Evolutionary conservation across 176 grass and related monocot genomes (phyloP), one percentile per base, ranked within the genome.

Genomic region (Tillandsia leiboldiana): DNA sequence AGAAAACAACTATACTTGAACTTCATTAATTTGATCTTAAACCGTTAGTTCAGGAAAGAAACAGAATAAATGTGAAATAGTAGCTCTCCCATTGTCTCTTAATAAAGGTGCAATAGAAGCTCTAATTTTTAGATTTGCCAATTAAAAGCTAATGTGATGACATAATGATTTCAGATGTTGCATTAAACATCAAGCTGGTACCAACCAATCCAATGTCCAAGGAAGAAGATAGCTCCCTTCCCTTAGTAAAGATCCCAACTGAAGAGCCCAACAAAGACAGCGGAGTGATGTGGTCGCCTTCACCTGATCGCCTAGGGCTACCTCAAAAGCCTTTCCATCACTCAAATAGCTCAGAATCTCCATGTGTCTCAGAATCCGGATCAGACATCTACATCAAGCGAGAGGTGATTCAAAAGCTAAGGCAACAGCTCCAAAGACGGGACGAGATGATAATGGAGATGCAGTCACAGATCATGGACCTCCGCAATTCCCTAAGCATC

Each of bases 391-490:
- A 86, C 54, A 68, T 65, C 67, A 80, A 81, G 63, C 66, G 83
- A 52, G 77, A 86, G 73, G 83, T 86, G 26, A 86, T 86, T 72
- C 78, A 86, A 50, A 86, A 79, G 51, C 73, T 81, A 29, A 70
- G 83, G 48, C 73, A 69, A 50, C 83, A 86, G 51, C 73, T 86
- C 15, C 67, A 81, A 66, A 86, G 83, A 75, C 73, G 83, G 66
- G 83, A 86, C 27, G 83, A 86, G 61, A 86, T 81, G 83, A 86
- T 86, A 62, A 71, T 77, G 61, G 83, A 86, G 68, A 86, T 86
- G 83, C 83, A 86, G 65, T 51, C 62, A 13, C 83, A 81, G 58
- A 81, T 86, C 27, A 49, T 65, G 59, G 83, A 86, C 2, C 73
- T 86, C 13, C 78, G 64, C 63, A 81, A 73, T 81, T 86, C 83